Conservation (phyloP, 768 basidiomycete genomes). For the Coprinellus micaceus region DNA sequence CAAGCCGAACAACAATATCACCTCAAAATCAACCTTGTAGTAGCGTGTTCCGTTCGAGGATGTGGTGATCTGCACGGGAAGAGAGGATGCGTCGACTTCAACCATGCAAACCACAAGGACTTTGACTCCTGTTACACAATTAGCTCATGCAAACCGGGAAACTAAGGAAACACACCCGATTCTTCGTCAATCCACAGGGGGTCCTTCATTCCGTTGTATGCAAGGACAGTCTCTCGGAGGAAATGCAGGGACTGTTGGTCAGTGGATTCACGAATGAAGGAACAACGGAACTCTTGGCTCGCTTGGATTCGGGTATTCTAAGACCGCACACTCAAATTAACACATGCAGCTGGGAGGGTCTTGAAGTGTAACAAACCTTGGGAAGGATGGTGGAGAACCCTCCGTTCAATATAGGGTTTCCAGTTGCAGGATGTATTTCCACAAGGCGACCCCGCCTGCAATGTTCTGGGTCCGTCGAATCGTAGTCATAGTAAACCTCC, state of each 20-base stretch:
- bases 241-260: neutral
- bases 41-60: neutral
- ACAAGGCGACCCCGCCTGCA: constrained; percentile 20
- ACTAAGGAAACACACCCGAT: constrained; percentile 1
- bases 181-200: neutral
- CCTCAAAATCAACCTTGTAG: neutral
- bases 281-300: constrained; percentile 34
- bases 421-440: constrained; percentile 31
- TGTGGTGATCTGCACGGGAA: neutral
- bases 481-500: constrained; percentile 18
- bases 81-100: neutral
- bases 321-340: neutral
- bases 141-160: too few species aligned
- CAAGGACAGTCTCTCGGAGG: neutral
- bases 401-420: constrained; percentile 33
- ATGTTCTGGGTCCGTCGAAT: constrained; percentile 37
- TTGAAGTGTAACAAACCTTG: constrained; percentile 30
- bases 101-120: neutral
- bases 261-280: neutral
- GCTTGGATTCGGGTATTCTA: constrained; percentile 44
- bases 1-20: constrained; percentile 4
- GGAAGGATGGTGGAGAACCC: constrained; percentile 40
- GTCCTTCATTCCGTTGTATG: neutral
- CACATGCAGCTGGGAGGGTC: too few species aligned
- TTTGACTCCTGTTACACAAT: neutral